phyloP scores from a whole-genome alignment of 495 filamentous ascomycete genomes.

The Penicillium simplicissimum region DNA sequence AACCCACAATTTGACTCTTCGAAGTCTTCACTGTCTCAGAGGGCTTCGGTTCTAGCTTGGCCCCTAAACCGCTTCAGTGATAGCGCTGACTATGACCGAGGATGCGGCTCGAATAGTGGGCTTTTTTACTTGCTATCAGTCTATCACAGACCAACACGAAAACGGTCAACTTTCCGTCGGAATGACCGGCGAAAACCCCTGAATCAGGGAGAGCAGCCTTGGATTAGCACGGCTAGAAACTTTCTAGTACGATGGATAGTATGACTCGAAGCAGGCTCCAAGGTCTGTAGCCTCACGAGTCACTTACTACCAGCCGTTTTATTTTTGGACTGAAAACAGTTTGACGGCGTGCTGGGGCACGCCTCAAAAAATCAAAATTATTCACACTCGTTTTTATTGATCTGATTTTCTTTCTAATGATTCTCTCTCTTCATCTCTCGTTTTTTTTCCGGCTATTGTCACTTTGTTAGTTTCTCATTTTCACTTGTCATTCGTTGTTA shows the following conservation, averaged over 20 bases:
- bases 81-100: constrained; percentile 8
- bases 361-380: constrained; percentile 3
- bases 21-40: constrained; percentile 9
- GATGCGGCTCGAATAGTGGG: constrained; percentile 7
- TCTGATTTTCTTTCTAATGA: constrained; percentile 2
- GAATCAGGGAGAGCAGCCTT: not conserved
- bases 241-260: not conserved
- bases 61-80: not conserved
- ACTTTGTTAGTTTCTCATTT: not conserved
- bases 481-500: not conserved
- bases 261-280: constrained; percentile 1
- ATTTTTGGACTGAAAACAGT: constrained; percentile 5
- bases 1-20: constrained; percentile 1
- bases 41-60: not conserved
- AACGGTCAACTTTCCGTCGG: constrained; percentile 5
- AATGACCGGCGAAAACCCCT: constrained; percentile 6
- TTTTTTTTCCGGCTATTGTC: not conserved
- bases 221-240: not conserved
- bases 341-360: not conserved
- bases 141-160: not conserved
- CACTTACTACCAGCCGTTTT: not conserved
- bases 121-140: not conserved
- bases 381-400: constrained; percentile 1
- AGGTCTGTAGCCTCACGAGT: constrained; percentile 6
- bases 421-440: not conserved